Conservation (phyloP, 495 filamentous ascomycete genomes). For the Penicillium roqueforti region DNA sequence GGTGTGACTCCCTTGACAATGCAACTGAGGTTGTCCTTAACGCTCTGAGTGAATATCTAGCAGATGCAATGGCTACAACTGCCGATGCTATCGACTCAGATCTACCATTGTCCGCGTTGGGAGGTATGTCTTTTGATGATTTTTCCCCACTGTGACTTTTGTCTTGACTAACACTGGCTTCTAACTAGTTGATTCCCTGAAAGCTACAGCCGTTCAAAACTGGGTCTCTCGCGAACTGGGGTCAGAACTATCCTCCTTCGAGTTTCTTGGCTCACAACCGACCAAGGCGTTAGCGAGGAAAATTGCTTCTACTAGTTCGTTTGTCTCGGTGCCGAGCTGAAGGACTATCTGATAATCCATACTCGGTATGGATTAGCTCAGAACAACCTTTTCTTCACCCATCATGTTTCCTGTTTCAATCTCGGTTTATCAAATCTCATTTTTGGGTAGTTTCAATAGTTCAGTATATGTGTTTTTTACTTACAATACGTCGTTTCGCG, state of each 20-base stretch:
- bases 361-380: neutral
- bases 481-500: conserved; percentile 9
- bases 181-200: conserved; percentile 39
- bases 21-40: conserved; percentile 17
- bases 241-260: conserved; percentile 26
- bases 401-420: neutral
- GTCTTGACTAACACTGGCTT: conserved; percentile 3
- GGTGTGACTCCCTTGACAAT: conserved; percentile 6
- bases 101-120: conserved; percentile 24
- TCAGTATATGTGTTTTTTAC: conserved; percentile 4
- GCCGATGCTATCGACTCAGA: conserved; percentile 25
- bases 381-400: too few species aligned
- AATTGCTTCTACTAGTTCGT: conserved; percentile 20
- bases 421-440: neutral
- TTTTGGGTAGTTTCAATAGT: conserved; percentile 5
- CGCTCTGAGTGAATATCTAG: conserved; percentile 21
- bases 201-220: conserved; percentile 36
- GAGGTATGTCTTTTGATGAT: conserved; percentile 13
- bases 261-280: conserved; percentile 25
- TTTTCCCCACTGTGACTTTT: neutral
- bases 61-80: conserved; percentile 22
- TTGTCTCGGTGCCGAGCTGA: conserved; percentile 18
- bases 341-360: neutral
- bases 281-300: conserved; percentile 21
- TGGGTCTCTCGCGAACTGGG: conserved; percentile 32